Evolutionary conservation across 2,329 filamentous ascomycete species (phyloP).

Genomic region (Ceratocystis papillata): DNA sequence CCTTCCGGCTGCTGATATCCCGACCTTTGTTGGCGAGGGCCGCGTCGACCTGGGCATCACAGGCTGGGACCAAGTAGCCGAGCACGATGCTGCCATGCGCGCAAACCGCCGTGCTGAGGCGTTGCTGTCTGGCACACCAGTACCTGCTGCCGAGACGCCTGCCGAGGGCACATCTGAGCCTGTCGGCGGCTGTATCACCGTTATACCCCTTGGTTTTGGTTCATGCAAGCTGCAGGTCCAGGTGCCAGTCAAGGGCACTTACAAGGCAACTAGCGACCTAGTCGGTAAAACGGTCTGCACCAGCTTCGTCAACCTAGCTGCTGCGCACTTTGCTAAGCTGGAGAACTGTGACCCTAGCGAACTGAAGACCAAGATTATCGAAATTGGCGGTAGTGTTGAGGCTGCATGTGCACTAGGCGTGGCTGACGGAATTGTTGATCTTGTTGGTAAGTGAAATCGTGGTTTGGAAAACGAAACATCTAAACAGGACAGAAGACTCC

Average conservation of each 20-base stretch:
- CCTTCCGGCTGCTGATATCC: constrained; percentile 92
- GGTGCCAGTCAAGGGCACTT: constrained; percentile 72
- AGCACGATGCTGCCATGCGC: constrained; percentile 62
- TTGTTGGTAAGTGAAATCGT: constrained; percentile 64
- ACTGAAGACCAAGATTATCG: constrained; percentile 72
- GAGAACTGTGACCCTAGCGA: constrained; percentile 43
- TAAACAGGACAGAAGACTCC: background rate
- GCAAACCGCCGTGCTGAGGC: constrained; percentile 41
- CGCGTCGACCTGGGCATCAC: constrained; percentile 91
- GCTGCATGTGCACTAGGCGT: constrained; percentile 91
- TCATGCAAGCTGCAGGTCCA: constrained; percentile 93
- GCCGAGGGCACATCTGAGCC: constrained; percentile 35
- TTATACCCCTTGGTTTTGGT: constrained; percentile 86
- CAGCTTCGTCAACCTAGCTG: constrained; percentile 78
- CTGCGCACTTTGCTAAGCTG: constrained; percentile 71
- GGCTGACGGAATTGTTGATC: constrained; percentile 92
- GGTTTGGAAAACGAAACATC: background rate
- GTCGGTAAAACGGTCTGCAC: constrained; percentile 91
- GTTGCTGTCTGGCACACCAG: constrained; percentile 32
- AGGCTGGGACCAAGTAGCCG: constrained; percentile 80
- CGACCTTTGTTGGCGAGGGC: constrained; percentile 92
- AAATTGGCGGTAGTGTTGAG: constrained; percentile 92
- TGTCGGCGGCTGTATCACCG: constrained; percentile 61
- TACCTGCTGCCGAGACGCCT: constrained; percentile 15
- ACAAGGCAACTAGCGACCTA: constrained; percentile 60